Conservation (phyloP, 2,329 filamentous ascomycete species). For the Talaromyces sp. region DNA sequence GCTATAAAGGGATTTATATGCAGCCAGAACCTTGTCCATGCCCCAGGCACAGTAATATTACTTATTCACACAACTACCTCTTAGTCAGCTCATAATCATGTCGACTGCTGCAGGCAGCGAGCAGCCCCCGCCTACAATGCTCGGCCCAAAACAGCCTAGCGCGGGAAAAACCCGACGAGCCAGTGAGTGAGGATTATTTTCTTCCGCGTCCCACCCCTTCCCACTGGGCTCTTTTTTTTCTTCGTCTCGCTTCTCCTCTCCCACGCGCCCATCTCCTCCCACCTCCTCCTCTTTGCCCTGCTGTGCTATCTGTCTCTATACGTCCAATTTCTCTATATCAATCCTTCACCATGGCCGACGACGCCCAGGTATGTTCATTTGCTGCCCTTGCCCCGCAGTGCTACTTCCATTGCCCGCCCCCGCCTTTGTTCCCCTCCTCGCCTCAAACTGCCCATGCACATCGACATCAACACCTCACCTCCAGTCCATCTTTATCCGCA, state of each 20-base stretch:
- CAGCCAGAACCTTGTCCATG: neutral
- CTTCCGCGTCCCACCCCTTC: conserved; percentile 7
- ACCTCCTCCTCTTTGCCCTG: conserved; percentile 6
- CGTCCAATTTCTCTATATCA: conserved; percentile 6
- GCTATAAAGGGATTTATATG: neutral
- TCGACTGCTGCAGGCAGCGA: neutral
- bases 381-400: conserved; percentile 3
- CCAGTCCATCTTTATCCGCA: neutral
- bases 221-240: conserved; percentile 14
- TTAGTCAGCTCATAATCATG: neutral
- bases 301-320: conserved; percentile 1
- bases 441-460: neutral
- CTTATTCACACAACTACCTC: too few species aligned
- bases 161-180: conserved; percentile 5
- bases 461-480: neutral
- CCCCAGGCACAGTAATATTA: too few species aligned
- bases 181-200: conserved; percentile 2
- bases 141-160: conserved; percentile 5
- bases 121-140: neutral
- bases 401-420: conserved; percentile 17
- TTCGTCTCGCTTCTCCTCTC: conserved; percentile 12
- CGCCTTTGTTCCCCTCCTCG: conserved; percentile 17
- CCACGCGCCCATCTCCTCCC: conserved; percentile 9
- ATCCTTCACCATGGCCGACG: conserved; percentile 59
- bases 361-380: conserved; percentile 53